A percentile compares a stretch with the other conserved stretches of the same genome.
phyloP scores from a whole-genome alignment of 495 filamentous ascomycete genomes.

The Aspergillus wentii region DNA sequence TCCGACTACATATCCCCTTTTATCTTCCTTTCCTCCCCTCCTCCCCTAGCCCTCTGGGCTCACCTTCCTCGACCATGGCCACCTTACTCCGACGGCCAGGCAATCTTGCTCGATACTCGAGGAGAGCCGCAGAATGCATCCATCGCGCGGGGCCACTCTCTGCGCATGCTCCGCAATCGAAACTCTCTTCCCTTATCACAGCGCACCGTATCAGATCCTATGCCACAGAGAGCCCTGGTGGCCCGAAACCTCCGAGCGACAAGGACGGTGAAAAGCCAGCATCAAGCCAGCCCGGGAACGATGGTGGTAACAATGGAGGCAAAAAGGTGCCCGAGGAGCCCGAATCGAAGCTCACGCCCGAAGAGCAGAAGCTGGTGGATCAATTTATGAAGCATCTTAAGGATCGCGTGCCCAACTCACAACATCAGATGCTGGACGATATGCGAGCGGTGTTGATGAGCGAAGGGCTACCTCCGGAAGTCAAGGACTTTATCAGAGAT shows the following conservation, averaged over 20 bases:
- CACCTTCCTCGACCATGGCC: slow-evolving; percentile 53
- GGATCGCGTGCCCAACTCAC: slow-evolving; percentile 20
- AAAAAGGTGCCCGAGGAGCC: slow-evolving; percentile 33
- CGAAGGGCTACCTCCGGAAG: slow-evolving; percentile 28
- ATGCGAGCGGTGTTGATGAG: slow-evolving; percentile 26
- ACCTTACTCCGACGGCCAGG: slow-evolving; percentile 61
- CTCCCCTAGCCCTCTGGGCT: slow-evolving; percentile 30
- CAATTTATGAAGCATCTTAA: slow-evolving; percentile 25
- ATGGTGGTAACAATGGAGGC: slow-evolving; percentile 20
- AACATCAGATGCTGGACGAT: slow-evolving; percentile 23
- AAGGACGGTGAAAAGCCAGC: slow-evolving; percentile 26
- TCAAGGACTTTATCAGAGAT: slow-evolving; percentile 25
- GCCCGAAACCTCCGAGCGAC: slow-evolving; percentile 43
- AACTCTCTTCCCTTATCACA: slow-evolving; percentile 40
- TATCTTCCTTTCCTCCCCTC: slow-evolving; percentile 16
- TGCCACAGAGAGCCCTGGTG: slow-evolving; percentile 43
- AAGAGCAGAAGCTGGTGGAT: slow-evolving; percentile 33
- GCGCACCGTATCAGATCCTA: slow-evolving; percentile 49
- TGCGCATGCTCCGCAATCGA: slow-evolving; percentile 28
- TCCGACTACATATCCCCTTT: slow-evolving; percentile 21
- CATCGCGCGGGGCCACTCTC: slow-evolving; percentile 35
- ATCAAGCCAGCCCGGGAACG: slow-evolving; percentile 19
- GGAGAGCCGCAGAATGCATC: slow-evolving; percentile 43
- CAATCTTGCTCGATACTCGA: slow-evolving; percentile 58
- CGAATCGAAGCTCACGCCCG: slow-evolving; percentile 24